Conservation (phyloP, 129 eudicot species). For the Flaveria robusta region DNA sequence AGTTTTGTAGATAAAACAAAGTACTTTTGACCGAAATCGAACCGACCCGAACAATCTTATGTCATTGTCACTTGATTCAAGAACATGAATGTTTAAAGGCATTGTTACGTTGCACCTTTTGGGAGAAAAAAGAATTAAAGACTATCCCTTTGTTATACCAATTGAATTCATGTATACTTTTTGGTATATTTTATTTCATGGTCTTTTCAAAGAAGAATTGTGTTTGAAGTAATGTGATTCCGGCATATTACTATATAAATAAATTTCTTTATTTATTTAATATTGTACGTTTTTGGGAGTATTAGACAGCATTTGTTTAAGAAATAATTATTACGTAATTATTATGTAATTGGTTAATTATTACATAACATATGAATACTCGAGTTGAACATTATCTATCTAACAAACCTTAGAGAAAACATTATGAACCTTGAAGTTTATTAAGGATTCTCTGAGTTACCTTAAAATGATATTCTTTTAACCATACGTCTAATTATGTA, state of each 20-base stretch:
- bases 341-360: neutral
- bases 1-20: conserved; percentile 18
- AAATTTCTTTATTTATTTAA: neutral
- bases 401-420: no score
- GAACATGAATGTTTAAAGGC: conserved; percentile 40
- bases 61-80: conserved; percentile 39
- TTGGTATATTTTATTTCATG: neutral
- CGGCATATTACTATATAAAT: neutral
- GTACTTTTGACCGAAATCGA: conserved; percentile 26
- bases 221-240: neutral
- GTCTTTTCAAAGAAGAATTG: neutral
- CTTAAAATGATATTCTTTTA: neutral
- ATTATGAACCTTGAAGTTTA: neutral
- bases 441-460: neutral
- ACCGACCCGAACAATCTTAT: conserved; percentile 28
- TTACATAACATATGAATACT: neutral
- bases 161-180: conserved; percentile 1
- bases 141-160: neutral
- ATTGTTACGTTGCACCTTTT: conserved; percentile 23
- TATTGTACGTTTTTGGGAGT: neutral
- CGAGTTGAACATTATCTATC: no score
- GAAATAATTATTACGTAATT: neutral
- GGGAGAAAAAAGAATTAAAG: conserved; percentile 22
- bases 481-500: neutral
- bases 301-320: neutral